A percentile compares a stretch with the other conserved stretches of the same genome.
Conservation (phyloP, 2,329 filamentous ascomycete genomes). For the Trichoderma polysporum region DNA sequence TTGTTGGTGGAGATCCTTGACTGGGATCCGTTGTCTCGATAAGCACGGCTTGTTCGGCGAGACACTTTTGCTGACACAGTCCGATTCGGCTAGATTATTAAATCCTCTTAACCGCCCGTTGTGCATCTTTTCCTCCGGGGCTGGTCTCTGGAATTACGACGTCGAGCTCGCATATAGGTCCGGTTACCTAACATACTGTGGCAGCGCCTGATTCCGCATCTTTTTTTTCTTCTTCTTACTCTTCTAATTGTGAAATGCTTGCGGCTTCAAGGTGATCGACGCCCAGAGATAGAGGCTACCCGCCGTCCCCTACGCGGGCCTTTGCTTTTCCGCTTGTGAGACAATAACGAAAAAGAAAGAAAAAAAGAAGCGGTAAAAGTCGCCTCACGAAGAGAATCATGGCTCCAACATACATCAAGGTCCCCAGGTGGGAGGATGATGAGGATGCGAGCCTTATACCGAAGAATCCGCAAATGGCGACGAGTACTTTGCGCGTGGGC, state of each 20-base stretch:
- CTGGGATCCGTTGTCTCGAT: background rate
- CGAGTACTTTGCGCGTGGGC: conserved; percentile 84
- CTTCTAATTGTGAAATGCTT: conserved; percentile 17
- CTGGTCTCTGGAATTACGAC: conserved; percentile 14
- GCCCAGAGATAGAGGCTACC: background rate
- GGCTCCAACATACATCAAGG: conserved; percentile 51
- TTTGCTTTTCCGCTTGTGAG: background rate
- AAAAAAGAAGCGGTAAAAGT: background rate
- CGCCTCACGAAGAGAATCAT: conserved; percentile 34
- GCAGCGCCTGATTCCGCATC: background rate
- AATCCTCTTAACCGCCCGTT: conserved; percentile 7
- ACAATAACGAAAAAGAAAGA: background rate
- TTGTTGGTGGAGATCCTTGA: conserved; percentile 1
- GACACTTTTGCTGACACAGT: conserved; percentile 11
- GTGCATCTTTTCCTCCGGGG: background rate
- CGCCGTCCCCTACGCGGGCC: conserved; percentile 9
- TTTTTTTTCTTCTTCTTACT: background rate
- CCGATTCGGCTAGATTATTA: conserved; percentile 16
- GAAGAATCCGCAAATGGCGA: conserved; percentile 68
- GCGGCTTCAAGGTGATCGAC: conserved; percentile 1
- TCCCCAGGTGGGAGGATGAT: conserved; percentile 44
- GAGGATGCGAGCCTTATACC: conserved; percentile 27
- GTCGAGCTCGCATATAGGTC: background rate
- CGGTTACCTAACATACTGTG: background rate
- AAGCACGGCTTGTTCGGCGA: conserved; percentile 16